Evolutionary conservation across 2,329 filamentous ascomycete genomes (phyloP).

Genomic region (Hypoxylon sp.): DNA sequence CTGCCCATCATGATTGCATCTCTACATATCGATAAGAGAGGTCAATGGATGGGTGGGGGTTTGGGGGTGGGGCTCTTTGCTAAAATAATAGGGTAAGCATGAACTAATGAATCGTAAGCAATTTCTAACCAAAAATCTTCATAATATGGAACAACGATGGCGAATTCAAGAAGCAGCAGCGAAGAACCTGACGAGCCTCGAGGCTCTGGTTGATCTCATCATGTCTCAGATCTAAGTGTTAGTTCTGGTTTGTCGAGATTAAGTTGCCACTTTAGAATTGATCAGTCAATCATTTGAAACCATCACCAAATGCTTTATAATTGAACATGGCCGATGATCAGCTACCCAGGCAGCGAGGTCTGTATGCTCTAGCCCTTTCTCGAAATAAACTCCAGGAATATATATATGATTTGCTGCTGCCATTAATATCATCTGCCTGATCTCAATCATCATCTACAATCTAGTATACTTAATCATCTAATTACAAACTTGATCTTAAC

Average conservation of each 20-base stretch:
- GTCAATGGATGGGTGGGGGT: background rate
- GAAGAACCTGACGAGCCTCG: constrained; percentile 2
- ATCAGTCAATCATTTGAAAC: constrained; percentile 36
- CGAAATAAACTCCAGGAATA: constrained; percentile 10
- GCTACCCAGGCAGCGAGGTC: too few species aligned
- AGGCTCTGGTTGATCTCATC: background rate
- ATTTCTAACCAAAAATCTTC: constrained; percentile 7
- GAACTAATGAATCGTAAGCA: constrained; percentile 49
- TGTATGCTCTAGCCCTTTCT: constrained; percentile 29
- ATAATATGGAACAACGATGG: background rate
- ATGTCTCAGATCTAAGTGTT: constrained; percentile 7
- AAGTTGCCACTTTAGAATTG: constrained; percentile 6
- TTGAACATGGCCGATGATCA: too few species aligned
- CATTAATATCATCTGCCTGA: background rate
- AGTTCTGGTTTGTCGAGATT: constrained; percentile 11
- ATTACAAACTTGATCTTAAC: background rate
- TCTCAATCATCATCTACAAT: background rate
- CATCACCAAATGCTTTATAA: constrained; percentile 37
- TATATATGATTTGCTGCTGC: background rate
- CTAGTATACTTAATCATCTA: background rate
- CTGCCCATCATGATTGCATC: constrained; percentile 15
- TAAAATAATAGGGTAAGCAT: constrained; percentile 45
- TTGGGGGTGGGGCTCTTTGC: background rate
- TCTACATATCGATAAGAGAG: constrained; percentile 22
- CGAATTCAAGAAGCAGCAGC: constrained; percentile 6